phyloP scores from a whole-genome alignment of 805 yeast species.

The Torulaspora quercuum region DNA sequence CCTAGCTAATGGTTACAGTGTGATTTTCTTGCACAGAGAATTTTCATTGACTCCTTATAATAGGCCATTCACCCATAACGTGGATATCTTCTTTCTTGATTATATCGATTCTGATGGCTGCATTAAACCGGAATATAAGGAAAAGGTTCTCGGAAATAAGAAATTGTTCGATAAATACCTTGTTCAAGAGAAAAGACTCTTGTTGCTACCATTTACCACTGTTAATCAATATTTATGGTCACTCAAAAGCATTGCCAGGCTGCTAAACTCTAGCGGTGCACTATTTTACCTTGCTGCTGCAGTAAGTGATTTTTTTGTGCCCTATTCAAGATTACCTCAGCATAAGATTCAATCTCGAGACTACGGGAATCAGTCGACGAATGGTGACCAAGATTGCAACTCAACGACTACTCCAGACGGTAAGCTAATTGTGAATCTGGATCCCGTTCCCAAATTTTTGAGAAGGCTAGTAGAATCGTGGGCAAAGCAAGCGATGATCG shows the following conservation, averaged over 20 bases:
- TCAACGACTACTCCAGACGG: constrained; percentile 44
- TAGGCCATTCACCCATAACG: constrained; percentile 82
- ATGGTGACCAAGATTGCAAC: constrained; percentile 29
- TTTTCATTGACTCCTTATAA: constrained; percentile 89
- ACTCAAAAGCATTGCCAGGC: constrained; percentile 59
- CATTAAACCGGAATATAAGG: constrained; percentile 57
- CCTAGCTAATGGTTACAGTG: constrained; percentile 82
- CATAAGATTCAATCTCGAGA: constrained; percentile 90
- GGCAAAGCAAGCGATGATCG: constrained; percentile 94
- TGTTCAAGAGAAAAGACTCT: constrained; percentile 31
- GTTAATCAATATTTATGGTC: constrained; percentile 92
- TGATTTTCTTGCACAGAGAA: constrained; percentile 87
- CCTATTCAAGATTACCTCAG: constrained; percentile 78
- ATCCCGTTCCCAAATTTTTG: constrained; percentile 94
- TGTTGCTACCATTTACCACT: constrained; percentile 85
- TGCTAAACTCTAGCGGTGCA: constrained; percentile 57
- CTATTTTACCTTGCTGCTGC: constrained; percentile 94
- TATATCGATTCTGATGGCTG: constrained; percentile 62
- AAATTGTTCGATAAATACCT: constrained; percentile 35
- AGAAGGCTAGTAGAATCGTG: constrained; percentile 83
- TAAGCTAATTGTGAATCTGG: constrained; percentile 76
- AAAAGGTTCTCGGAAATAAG: constrained; percentile 60
- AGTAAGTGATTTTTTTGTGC: constrained; percentile 93
- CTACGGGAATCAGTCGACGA: constrained; percentile 43
- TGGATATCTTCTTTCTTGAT: constrained; percentile 75